These are phyloP conservation scores for Basidiobolus meristosporus DNA, from an alignment of 371 early-diverging fungal species.

Conservation along the genomic window DNA sequence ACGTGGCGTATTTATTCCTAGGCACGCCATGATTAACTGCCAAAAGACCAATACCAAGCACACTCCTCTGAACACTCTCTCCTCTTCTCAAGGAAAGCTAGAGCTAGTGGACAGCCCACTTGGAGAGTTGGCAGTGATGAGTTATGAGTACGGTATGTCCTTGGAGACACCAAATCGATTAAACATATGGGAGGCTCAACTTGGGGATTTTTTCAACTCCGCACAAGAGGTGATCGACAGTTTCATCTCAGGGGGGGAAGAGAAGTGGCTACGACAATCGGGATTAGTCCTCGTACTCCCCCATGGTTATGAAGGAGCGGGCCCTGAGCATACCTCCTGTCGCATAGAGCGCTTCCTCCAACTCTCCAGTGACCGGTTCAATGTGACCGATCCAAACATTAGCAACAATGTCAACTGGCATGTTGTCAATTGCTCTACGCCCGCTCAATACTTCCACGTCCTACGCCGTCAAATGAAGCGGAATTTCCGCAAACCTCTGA, in stretches of 20 bases:
- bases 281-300: slow-evolving; percentile 87
- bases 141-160: slow-evolving; percentile 87
- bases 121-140: slow-evolving; percentile 86
- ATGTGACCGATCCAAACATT: slow-evolving; percentile 9
- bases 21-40: slow-evolving; percentile 77
- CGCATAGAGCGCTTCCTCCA: slow-evolving; percentile 89
- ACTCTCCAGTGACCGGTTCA: slow-evolving; percentile 37
- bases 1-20: slow-evolving; percentile 91
- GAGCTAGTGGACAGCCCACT: slow-evolving; percentile 84
- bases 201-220: slow-evolving; percentile 93
- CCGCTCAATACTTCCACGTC: slow-evolving; percentile 91
- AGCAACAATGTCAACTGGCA: slow-evolving; percentile 62
- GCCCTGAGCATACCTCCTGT: slow-evolving; percentile 85
- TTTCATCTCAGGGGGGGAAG: slow-evolving; percentile 69
- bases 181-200: slow-evolving; percentile 96
- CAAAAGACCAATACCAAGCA: slow-evolving; percentile 39
- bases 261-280: slow-evolving; percentile 83
- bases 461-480: slow-evolving; percentile 77
- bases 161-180: slow-evolving; percentile 66
- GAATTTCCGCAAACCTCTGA: slow-evolving; percentile 77
- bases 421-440: slow-evolving; percentile 80
- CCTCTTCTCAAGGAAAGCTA: not conserved
- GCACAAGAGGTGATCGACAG: slow-evolving; percentile 92
- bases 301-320: slow-evolving; percentile 94
- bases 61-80: slow-evolving; percentile 48